Percentiles rank a stretch among this genome's conserved stretches.
phyloP scores from a whole-genome alignment of 768 basidiomycete species.

The Exidia glandulosa region DNA sequence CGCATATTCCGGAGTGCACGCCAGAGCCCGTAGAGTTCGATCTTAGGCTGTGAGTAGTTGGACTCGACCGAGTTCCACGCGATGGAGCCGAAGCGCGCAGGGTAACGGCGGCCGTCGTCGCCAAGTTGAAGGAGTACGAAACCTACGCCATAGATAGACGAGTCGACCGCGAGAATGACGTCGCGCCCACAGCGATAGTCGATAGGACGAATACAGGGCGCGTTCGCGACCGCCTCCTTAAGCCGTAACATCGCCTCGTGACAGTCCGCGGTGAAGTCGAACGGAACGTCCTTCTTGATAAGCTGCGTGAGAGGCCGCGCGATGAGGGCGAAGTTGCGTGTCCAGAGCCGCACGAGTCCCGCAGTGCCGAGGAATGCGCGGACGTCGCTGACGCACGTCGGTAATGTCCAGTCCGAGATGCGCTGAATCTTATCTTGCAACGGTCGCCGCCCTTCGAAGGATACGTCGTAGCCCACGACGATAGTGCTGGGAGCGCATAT shows the following conservation, averaged over 20 bases:
- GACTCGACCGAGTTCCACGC: constrained; percentile 20
- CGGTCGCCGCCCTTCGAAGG: too few species aligned
- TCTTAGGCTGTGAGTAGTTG: constrained; percentile 14
- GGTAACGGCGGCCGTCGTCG: constrained; percentile 9
- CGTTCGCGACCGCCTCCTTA: constrained; percentile 14
- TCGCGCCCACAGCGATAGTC: constrained; percentile 16
- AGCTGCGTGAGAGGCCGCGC: constrained; percentile 10
- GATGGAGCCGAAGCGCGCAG: constrained; percentile 27
- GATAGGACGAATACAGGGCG: constrained; percentile 21
- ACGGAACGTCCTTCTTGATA: constrained; percentile 15
- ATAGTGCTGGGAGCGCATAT: too few species aligned
- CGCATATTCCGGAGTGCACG: constrained; percentile 3
- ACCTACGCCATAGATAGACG: constrained; percentile 14
- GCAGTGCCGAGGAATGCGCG: too few species aligned
- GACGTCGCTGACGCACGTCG: too few species aligned
- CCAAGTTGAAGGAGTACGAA: constrained; percentile 19
- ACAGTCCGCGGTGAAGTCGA: constrained; percentile 19
- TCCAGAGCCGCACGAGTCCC: constrained; percentile 14
- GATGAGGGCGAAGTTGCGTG: constrained; percentile 12
- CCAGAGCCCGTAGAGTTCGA: constrained; percentile 18
- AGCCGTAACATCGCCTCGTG: constrained; percentile 19
- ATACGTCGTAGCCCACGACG: too few species aligned
- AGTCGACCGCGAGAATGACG: constrained; percentile 16
- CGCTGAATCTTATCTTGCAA: too few species aligned
- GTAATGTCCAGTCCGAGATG: too few species aligned